Evolutionary conservation across 768 basidiomycete genomes (phyloP).

Genomic region (Naganishia antarctica): DNA sequence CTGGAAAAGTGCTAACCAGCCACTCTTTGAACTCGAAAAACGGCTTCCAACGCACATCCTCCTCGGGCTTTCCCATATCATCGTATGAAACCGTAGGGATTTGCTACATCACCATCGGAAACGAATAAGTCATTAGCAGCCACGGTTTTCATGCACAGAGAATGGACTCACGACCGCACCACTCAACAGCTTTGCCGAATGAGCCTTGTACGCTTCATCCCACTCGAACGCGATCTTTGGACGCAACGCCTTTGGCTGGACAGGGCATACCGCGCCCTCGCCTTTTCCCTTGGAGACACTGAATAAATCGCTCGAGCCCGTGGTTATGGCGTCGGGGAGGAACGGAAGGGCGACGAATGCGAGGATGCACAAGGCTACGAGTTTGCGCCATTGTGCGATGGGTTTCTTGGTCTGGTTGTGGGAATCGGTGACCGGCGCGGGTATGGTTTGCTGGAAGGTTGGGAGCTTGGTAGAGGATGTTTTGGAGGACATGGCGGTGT

Average conservation of each 20-base stretch:
- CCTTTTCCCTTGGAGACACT: background rate
- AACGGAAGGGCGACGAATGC: background rate
- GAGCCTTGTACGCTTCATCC: conserved; percentile 35
- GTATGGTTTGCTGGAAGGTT: background rate
- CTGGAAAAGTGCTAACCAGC: conserved; percentile 41
- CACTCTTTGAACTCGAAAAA: conserved; percentile 47
- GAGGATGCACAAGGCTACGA: background rate
- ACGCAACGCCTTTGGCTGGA: conserved; percentile 37
- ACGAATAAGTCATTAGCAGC: background rate
- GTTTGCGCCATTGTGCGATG: background rate
- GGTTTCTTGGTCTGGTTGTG: background rate
- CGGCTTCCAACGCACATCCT: conserved; percentile 46
- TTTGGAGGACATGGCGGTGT: background rate
- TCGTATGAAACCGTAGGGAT: conserved; percentile 46
- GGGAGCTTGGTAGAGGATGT: no score
- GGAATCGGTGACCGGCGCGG: background rate
- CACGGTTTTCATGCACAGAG: no score
- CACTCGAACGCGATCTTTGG: conserved; percentile 36
- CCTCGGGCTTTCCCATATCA: conserved; percentile 47
- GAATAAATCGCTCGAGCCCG: background rate
- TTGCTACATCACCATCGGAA: conserved; percentile 31
- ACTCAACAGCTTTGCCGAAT: conserved; percentile 30
- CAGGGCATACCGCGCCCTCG: conserved; percentile 31
- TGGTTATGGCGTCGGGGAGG: background rate
- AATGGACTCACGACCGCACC: conserved; percentile 38